Conservation (phyloP, 1,284 basidiomycete genomes). For the Boletellus sp. region DNA sequence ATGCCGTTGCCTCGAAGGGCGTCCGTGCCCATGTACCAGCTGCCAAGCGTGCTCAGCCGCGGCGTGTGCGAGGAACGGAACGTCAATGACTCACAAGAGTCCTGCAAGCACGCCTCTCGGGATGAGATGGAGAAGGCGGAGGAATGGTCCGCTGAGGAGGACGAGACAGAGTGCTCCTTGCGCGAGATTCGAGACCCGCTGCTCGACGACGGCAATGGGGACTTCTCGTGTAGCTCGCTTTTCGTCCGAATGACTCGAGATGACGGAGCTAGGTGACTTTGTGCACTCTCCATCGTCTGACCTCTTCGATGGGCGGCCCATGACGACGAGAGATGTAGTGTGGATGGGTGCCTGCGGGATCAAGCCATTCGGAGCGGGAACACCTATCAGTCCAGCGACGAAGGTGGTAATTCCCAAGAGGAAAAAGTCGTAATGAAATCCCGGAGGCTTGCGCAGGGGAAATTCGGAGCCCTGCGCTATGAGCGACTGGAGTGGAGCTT, state of each 20-base stretch:
- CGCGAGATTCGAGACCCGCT: conserved; percentile 83
- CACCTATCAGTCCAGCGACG: conserved; percentile 84
- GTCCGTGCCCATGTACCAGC: conserved; percentile 90
- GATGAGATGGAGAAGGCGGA: conserved; percentile 75
- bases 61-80: too few relatives aligned
- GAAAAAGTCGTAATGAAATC: conserved; percentile 90
- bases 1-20: conserved; percentile 84
- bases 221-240: conserved; percentile 47
- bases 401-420: conserved; percentile 90
- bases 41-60: conserved; percentile 26
- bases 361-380: conserved; percentile 92
- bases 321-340: conserved; percentile 80
- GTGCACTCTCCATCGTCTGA: conserved; percentile 40
- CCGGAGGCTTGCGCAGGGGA: conserved; percentile 87
- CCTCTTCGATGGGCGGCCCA: conserved; percentile 51
- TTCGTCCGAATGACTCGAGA: conserved; percentile 17
- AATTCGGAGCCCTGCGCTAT: conserved; percentile 93
- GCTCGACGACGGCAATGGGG: conserved; percentile 81
- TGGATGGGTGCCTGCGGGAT: conserved; percentile 97
- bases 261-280: not conserved
- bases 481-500: conserved; percentile 52
- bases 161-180: conserved; percentile 81
- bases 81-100: conserved; percentile 68
- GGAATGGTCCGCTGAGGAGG: conserved; percentile 76
- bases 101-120: conserved; percentile 75